Evolutionary conservation across 1,139 yeast genomes (phyloP).

Genomic region (Taphrina deformans): DNA sequence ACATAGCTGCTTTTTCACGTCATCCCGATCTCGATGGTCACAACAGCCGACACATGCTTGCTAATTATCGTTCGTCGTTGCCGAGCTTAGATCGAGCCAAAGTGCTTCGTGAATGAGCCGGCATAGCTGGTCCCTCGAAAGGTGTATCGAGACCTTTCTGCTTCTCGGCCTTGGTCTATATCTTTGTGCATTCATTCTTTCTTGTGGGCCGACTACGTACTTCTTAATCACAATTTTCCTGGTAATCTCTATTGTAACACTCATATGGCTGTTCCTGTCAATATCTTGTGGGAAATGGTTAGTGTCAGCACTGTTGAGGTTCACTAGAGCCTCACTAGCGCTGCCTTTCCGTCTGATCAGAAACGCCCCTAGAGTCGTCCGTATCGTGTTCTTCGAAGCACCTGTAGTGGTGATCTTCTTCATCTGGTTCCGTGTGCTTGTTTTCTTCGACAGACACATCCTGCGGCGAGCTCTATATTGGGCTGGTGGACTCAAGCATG

Average conservation of each 20-base stretch:
- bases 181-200: background rate
- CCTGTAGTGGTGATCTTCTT: conserved; percentile 22
- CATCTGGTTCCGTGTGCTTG: conserved; percentile 20
- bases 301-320: background rate
- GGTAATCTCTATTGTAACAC: background rate
- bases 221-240: background rate
- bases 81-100: too few relatives aligned
- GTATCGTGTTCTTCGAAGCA: conserved; percentile 21
- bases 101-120: too few relatives aligned
- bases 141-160: background rate
- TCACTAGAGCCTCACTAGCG: background rate
- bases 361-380: background rate
- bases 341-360: conserved; percentile 25
- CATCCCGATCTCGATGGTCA: too few relatives aligned
- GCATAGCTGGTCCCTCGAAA: background rate
- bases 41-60: too few relatives aligned
- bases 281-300: conserved; percentile 14
- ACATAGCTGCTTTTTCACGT: too few relatives aligned
- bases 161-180: background rate
- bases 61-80: too few relatives aligned
- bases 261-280: conserved; percentile 14
- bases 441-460: conserved; percentile 18
- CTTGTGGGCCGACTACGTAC: background rate
- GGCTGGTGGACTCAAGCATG: conserved; percentile 18
- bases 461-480: conserved; percentile 12